These are phyloP conservation scores for Coleophoma cylindrospora DNA, from an alignment of 2,329 filamentous ascomycete species.

Conservation along the genomic window DNA sequence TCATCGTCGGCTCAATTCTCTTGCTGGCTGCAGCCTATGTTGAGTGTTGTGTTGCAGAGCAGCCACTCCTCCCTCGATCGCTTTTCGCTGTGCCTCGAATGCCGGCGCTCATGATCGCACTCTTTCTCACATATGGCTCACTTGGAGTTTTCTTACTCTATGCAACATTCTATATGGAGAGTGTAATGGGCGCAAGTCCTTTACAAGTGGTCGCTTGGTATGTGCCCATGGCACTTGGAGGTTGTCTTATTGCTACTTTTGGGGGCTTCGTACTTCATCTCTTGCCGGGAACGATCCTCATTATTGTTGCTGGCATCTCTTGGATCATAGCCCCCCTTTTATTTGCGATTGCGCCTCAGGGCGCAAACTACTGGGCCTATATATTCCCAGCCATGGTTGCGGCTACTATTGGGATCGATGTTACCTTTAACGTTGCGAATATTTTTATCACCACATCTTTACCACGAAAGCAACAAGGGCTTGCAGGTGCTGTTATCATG, in stretches of 20 bases:
- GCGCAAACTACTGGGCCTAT: conserved; percentile 55
- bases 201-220: conserved; percentile 56
- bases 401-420: conserved; percentile 68
- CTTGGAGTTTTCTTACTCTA: conserved; percentile 68
- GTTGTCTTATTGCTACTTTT: conserved; percentile 59
- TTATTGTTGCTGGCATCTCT: conserved; percentile 45
- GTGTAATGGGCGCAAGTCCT: conserved; percentile 45
- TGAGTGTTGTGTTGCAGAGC: conserved; percentile 63
- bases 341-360: conserved; percentile 45
- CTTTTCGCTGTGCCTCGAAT: conserved; percentile 68
- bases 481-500: conserved; percentile 69
- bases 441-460: conserved; percentile 73
- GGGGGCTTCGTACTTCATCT: conserved; percentile 52
- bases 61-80: conserved; percentile 65
- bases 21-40: conserved; percentile 61
- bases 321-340: conserved; percentile 47
- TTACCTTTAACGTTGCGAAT: conserved; percentile 70
- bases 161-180: conserved; percentile 57
- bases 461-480: conserved; percentile 60
- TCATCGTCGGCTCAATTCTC: conserved; percentile 57
- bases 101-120: conserved; percentile 52
- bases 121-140: conserved; percentile 65
- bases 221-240: conserved; percentile 62
- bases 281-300: conserved; percentile 45
- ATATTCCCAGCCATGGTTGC: conserved; percentile 67